These are phyloP conservation scores for Aspergillus chevalieri DNA, from an alignment of 2,329 filamentous ascomycete species.

Conservation along the genomic window DNA sequence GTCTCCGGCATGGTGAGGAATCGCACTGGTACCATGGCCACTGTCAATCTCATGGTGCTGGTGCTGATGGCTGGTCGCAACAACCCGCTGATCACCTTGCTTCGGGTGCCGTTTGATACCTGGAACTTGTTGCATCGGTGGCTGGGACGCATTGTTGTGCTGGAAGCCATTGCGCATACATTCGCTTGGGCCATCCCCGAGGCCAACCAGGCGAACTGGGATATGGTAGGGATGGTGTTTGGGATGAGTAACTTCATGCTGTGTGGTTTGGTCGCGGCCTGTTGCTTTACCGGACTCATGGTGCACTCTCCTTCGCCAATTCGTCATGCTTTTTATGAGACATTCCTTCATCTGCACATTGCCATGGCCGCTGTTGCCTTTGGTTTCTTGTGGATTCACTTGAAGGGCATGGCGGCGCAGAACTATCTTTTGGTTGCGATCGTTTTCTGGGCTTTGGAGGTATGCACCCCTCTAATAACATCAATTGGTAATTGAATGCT, in stretches of 20 bases:
- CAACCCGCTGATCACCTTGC: constrained; percentile 38
- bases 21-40: constrained; percentile 37
- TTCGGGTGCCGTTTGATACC: constrained; percentile 39
- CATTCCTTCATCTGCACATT: constrained; percentile 84
- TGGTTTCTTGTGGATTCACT: constrained; percentile 71
- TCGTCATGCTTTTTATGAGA: constrained; percentile 94
- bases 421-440: constrained; percentile 70
- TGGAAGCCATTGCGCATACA: constrained; percentile 66
- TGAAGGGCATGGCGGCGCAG: constrained; percentile 62
- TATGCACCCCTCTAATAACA: constrained; percentile 10
- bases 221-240: constrained; percentile 24
- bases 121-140: constrained; percentile 65
- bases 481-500: constrained; percentile 4
- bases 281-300: constrained; percentile 60
- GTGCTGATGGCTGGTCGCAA: constrained; percentile 38
- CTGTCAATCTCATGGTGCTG: constrained; percentile 40
- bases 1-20: constrained; percentile 37
- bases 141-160: constrained; percentile 66
- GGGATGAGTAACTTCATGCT: constrained; percentile 28
- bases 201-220: constrained; percentile 41
- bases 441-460: constrained; percentile 69
- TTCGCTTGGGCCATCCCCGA: constrained; percentile 69
- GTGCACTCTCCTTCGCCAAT: constrained; percentile 70
- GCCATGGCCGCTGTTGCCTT: constrained; percentile 63
- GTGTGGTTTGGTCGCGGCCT: constrained; percentile 39